These are phyloP conservation scores for Phyllosticta citriasiana DNA, from an alignment of 2,329 filamentous ascomycete species.

Conservation along the genomic window DNA sequence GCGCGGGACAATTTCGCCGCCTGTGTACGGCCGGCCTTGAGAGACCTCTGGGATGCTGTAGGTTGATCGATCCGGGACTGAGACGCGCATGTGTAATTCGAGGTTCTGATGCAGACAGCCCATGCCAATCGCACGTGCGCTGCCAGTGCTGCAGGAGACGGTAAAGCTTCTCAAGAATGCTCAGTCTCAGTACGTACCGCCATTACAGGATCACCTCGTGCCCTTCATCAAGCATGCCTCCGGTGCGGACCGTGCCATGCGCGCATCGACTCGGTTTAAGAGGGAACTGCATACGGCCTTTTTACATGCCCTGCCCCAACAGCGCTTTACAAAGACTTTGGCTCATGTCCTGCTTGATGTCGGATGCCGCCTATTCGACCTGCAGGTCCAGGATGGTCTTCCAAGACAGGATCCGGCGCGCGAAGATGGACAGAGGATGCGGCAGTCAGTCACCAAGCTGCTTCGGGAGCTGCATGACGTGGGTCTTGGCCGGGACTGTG, in stretches of 20 bases:
- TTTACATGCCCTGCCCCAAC: conserved; percentile 48
- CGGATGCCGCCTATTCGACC: conserved; percentile 38
- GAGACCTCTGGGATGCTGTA: conserved; percentile 21
- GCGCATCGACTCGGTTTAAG: conserved; percentile 38
- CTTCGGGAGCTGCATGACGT: conserved; percentile 52
- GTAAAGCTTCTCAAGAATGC: conserved; percentile 26
- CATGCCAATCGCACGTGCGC: conserved; percentile 16
- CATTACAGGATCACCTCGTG: conserved; percentile 25
- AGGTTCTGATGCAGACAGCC: conserved; percentile 10
- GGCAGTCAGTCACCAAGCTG: conserved; percentile 21
- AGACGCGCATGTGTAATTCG: neutral
- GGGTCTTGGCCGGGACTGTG: conserved; percentile 58
- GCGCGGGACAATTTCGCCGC: conserved; percentile 32
- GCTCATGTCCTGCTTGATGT: conserved; percentile 44
- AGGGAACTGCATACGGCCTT: conserved; percentile 56
- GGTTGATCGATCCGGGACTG: conserved; percentile 29
- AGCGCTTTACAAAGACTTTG: conserved; percentile 44
- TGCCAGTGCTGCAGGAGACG: conserved; percentile 26
- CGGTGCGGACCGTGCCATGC: conserved; percentile 36
- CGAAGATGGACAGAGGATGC: conserved; percentile 3
- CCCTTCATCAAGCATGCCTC: conserved; percentile 20
- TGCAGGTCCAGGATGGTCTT: conserved; percentile 14
- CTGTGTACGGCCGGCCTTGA: conserved; percentile 20
- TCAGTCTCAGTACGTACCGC: conserved; percentile 28
- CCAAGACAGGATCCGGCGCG: neutral